Percentiles rank a stretch among this genome's conserved stretches.
Evolutionary conservation across 1,139 yeast species (phyloP).

Genomic region (Saccharomyces hybrid): DNA sequence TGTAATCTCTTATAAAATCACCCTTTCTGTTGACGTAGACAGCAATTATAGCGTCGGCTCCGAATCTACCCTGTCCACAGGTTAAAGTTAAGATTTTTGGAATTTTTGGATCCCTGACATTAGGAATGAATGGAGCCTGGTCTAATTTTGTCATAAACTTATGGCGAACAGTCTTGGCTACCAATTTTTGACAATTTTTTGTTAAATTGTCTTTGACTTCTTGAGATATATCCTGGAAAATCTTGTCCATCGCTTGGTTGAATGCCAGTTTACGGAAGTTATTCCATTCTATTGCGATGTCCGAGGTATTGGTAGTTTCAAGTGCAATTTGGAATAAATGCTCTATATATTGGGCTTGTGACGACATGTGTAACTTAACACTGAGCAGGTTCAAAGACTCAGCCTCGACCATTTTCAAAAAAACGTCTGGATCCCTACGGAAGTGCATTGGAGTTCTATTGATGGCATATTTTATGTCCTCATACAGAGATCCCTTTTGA

Average conservation of each 20-base stretch:
- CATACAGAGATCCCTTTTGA: slow-evolving; percentile 73
- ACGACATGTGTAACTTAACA: slow-evolving; percentile 40
- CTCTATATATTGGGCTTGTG: slow-evolving; percentile 39
- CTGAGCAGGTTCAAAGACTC: slow-evolving; percentile 56
- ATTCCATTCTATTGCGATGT: slow-evolving; percentile 77
- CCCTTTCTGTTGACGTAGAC: slow-evolving; percentile 75
- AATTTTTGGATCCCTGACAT: slow-evolving; percentile 70
- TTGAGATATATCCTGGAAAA: slow-evolving; percentile 60
- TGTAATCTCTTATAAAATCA: slow-evolving; percentile 64
- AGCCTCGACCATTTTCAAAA: slow-evolving; percentile 86
- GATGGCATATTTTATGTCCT: slow-evolving; percentile 85
- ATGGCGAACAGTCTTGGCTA: slow-evolving; percentile 64
- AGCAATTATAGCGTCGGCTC: slow-evolving; percentile 81
- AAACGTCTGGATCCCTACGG: slow-evolving; percentile 66
- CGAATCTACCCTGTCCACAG: slow-evolving; percentile 77
- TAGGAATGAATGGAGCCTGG: slow-evolving; percentile 89
- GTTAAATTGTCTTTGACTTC: slow-evolving; percentile 81
- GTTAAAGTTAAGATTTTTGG: slow-evolving; percentile 80
- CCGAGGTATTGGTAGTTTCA: slow-evolving; percentile 79
- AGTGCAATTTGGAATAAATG: slow-evolving; percentile 51
- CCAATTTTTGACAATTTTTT: slow-evolving; percentile 64
- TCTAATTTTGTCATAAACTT: slow-evolving; percentile 65
- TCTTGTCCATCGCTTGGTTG: slow-evolving; percentile 57
- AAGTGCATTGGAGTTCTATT: slow-evolving; percentile 73
- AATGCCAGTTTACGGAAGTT: slow-evolving; percentile 62